Evolutionary conservation across 805 yeast genomes (phyloP).

Genomic region (Jamesozyma rosinii): DNA sequence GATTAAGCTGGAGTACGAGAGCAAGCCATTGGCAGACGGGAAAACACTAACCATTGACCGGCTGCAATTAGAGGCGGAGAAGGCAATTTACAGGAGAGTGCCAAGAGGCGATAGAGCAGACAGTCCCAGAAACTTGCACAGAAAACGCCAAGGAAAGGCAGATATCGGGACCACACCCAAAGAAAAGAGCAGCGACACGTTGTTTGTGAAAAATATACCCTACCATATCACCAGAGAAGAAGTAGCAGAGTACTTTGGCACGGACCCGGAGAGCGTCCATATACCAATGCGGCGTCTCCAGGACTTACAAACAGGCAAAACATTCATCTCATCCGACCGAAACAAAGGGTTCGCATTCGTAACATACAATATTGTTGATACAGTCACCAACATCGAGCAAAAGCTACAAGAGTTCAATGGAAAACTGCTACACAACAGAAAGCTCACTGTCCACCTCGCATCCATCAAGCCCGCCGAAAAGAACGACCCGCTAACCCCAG

Average conservation of each 20-base stretch:
- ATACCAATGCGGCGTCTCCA: slow-evolving; percentile 38
- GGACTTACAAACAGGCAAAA: slow-evolving; percentile 27
- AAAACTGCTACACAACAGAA: slow-evolving; percentile 51
- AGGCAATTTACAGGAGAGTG: not conserved
- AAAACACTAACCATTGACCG: slow-evolving; percentile 17
- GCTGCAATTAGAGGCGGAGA: slow-evolving; percentile 4
- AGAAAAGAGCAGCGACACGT: slow-evolving; percentile 37
- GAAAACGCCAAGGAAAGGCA: not conserved
- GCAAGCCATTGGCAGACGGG: slow-evolving; percentile 16
- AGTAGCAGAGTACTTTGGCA: slow-evolving; percentile 42
- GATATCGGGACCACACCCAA: slow-evolving; percentile 21
- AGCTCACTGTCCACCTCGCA: slow-evolving; percentile 58
- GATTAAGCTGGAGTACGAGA: slow-evolving; percentile 19
- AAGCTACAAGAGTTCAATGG: slow-evolving; percentile 64
- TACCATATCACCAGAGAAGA: slow-evolving; percentile 52
- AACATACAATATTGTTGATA: slow-evolving; percentile 34
- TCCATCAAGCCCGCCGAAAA: slow-evolving; percentile 23
- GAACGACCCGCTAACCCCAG: not conserved
- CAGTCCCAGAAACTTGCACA: not conserved
- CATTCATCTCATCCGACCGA: slow-evolving; percentile 30
- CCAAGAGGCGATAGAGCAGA: not conserved
- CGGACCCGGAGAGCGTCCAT: slow-evolving; percentile 38
- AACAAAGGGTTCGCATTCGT: slow-evolving; percentile 53
- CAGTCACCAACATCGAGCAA: slow-evolving; percentile 17
- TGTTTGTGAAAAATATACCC: slow-evolving; percentile 53